Conservation (phyloP, 768 basidiomycete species). For the Agrocybe praecox region DNA sequence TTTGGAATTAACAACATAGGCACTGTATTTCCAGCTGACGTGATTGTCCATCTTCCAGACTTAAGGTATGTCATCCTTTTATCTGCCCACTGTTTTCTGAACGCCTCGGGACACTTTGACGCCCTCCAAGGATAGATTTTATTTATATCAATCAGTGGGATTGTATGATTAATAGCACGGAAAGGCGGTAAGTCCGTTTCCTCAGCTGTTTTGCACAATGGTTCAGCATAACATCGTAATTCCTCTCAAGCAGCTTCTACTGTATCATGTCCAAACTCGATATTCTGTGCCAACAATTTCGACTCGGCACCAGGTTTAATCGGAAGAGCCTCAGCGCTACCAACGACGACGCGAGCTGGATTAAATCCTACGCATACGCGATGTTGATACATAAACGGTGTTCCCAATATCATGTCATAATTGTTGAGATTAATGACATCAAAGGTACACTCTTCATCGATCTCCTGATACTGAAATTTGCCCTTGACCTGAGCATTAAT, state of each 20-base stretch:
- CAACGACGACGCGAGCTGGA: constrained; percentile 23
- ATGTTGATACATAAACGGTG: constrained; percentile 33
- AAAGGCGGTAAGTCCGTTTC: constrained; percentile 34
- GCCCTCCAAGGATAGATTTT: constrained; percentile 33
- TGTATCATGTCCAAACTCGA: background rate
- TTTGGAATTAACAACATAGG: constrained; percentile 37
- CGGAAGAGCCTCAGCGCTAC: constrained; percentile 5
- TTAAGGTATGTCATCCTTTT: constrained; percentile 28
- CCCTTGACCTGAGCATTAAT: constrained; percentile 31
- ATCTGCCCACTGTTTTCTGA: constrained; percentile 28
- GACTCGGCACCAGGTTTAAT: constrained; percentile 1
- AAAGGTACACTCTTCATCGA: constrained; percentile 30
- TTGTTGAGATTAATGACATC: constrained; percentile 38
- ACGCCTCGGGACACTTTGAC: constrained; percentile 37
- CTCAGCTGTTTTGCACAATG: constrained; percentile 23
- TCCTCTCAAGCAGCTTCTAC: constrained; percentile 14
- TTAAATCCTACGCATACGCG: constrained; percentile 28
- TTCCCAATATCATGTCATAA: constrained; percentile 41
- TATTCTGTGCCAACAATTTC: background rate
- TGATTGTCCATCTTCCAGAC: constrained; percentile 29
- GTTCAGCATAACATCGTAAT: constrained; percentile 22
- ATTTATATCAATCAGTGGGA: constrained; percentile 37
- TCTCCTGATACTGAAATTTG: constrained; percentile 32
- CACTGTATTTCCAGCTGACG: constrained; percentile 29
- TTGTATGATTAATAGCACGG: constrained; percentile 38